These are phyloP conservation scores for Cicer pinnatifidum DNA, from an alignment of 306 rosid species.

Conservation along the genomic window DNA sequence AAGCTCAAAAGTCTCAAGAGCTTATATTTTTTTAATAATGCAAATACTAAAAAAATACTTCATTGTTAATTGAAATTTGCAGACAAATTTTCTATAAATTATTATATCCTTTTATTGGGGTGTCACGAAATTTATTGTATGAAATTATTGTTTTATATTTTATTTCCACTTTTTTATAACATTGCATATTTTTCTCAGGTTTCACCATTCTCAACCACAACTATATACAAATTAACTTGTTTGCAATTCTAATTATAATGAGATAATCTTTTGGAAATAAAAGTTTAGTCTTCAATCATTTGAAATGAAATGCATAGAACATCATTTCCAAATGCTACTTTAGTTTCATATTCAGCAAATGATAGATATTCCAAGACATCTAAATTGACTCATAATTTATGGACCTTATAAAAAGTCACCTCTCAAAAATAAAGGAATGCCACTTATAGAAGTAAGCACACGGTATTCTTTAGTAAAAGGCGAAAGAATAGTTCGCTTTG, in stretches of 20 bases:
- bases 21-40: too few relatives aligned
- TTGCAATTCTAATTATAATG: background rate
- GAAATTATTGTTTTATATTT: too few relatives aligned
- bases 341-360: constrained; percentile 71
- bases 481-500: constrained; percentile 56
- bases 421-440: background rate
- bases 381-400: too few relatives aligned
- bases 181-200: constrained; percentile 66
- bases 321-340: constrained; percentile 82
- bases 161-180: constrained; percentile 11
- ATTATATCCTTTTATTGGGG: too few relatives aligned
- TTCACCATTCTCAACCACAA: constrained; percentile 83
- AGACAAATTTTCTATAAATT: too few relatives aligned
- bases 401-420: background rate
- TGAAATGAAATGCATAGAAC: constrained; percentile 58
- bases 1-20: too few relatives aligned
- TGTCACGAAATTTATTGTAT: too few relatives aligned
- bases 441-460: constrained; percentile 6
- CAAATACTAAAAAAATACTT: too few relatives aligned
- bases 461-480: constrained; percentile 58
- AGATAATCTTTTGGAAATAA: background rate
- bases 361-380: constrained; percentile 44
- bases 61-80: too few relatives aligned
- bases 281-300: constrained; percentile 29
- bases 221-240: constrained; percentile 45